These are phyloP conservation scores for Geotrichum siamense DNA, from an alignment of 1,139 yeast genomes.

Conservation along the genomic window DNA sequence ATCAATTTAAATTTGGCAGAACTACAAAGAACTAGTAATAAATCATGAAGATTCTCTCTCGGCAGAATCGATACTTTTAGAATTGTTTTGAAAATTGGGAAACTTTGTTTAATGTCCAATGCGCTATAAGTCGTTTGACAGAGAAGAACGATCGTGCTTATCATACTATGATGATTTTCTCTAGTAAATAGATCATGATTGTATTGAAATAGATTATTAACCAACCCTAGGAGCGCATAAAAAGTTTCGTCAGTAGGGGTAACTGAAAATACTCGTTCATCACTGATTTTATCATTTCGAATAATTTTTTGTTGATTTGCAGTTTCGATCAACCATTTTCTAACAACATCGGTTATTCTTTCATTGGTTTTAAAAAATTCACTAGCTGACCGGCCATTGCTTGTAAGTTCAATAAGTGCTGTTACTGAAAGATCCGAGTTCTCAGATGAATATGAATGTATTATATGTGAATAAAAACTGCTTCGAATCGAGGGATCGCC, in stretches of 20 bases:
- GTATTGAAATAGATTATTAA: conserved; percentile 44
- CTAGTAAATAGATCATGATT: conserved; percentile 41
- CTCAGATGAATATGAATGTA: not conserved
- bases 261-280: conserved; percentile 26
- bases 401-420: conserved; percentile 49
- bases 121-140: conserved; percentile 42
- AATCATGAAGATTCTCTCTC: conserved; percentile 34
- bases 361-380: conserved; percentile 46
- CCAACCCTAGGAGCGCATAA: conserved; percentile 36
- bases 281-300: conserved; percentile 29
- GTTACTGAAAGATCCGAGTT: conserved; percentile 15
- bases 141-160: conserved; percentile 38
- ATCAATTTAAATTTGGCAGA: conserved; percentile 33
- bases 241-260: conserved; percentile 32
- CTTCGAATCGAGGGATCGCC: not conserved
- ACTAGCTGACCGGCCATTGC: conserved; percentile 53
- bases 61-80: conserved; percentile 48
- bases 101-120: conserved; percentile 38
- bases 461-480: not conserved
- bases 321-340: conserved; percentile 29
- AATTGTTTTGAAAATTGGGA: conserved; percentile 44
- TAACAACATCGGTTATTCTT: conserved; percentile 41
- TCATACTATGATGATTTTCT: conserved; percentile 23
- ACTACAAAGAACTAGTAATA: conserved; percentile 46
- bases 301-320: conserved; percentile 28